phyloP scores from a whole-genome alignment of 768 basidiomycete species.

The Pleurotus eryngii region DNA sequence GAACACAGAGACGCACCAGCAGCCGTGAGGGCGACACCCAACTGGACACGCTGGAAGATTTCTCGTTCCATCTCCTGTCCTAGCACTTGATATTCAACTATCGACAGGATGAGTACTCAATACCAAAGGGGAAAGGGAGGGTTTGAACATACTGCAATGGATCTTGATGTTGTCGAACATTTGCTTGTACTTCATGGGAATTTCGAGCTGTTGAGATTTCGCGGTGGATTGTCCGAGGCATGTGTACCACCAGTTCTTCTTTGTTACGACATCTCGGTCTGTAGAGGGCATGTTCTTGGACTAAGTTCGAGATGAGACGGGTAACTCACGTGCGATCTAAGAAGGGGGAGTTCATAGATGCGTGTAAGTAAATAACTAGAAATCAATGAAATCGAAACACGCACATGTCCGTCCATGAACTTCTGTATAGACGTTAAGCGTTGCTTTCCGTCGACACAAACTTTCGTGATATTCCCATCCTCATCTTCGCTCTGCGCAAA shows the following conservation, averaged over 20 bases:
- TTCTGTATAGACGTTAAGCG: conserved; percentile 76
- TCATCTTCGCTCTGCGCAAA: conserved; percentile 58
- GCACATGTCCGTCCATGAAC: conserved; percentile 71
- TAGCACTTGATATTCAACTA: conserved; percentile 69
- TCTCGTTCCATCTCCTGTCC: conserved; percentile 63
- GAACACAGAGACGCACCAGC: conserved; percentile 45
- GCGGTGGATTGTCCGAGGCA: conserved; percentile 20
- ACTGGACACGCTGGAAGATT: conserved; percentile 79
- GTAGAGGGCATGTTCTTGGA: neutral
- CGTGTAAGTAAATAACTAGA: too few relatives aligned
- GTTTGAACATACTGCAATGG: conserved; percentile 61
- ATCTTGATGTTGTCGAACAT: conserved; percentile 54
- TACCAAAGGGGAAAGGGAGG: neutral
- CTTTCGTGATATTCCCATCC: conserved; percentile 52
- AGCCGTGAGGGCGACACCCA: conserved; percentile 71
- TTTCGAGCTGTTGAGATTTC: conserved; percentile 40
- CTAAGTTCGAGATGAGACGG: too few relatives aligned
- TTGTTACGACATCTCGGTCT: conserved; percentile 58
- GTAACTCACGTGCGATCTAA: conserved; percentile 19
- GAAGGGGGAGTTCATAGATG: neutral
- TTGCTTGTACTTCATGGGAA: conserved; percentile 50
- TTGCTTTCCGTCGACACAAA: conserved; percentile 85
- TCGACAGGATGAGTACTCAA: neutral
- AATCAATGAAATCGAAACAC: conserved; percentile 14
- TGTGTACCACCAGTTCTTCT: conserved; percentile 64